Evolutionary conservation across 352 stramenopile species (phyloP), one percentile per base, ranked within the genome.

Genomic region (Pythium brachiatum): DNA sequence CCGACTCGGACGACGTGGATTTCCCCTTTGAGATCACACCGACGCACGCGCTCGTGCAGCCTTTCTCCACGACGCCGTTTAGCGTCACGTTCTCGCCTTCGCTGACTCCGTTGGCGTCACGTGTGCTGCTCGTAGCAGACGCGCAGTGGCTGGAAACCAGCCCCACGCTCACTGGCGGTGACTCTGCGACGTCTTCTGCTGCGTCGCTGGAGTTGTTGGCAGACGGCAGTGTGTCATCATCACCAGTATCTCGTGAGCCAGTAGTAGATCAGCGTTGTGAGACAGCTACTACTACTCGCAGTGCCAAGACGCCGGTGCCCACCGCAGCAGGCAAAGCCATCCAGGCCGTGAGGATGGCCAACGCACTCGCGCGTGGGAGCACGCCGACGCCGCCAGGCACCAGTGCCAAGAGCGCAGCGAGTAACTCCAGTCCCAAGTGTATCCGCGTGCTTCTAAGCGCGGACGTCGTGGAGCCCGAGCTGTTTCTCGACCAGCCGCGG

Each of bases 281-380:
- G 44, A 46, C 21, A 7, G n/a, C n/a, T n/a, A n/a, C n/a, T n/a
- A n/a, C n/a, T n/a, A n/a, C n/a, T n/a, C n/a, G n/a, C n/a, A n/a
- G n/a, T n/a, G 39, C 7, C 29, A 26, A 20, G 51, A 3, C 32
- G 29, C n/a, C 31, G 1, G 16, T 48, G 16, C 16, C 32, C 2
- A 75, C 41, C 39, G 78, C 81, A 8, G 72, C 70, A 1, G 85
- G 85, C 20, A 94, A 92, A 52, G 85, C 85, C 0, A 78, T 94
- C 39, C 63, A 81, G 34, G 85, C 79, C 13, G 85, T 94, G 13
- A 81, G 85, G 2, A 61, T 83, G 27, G 81, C 76, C 38, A 94
- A 92, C 63, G 72, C 78, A 15, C 59, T 89, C 12, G 29, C 60
- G 26, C 75, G 77, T n/a, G 69, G 69, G 15, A 55, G 31, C 48